Evolutionary conservation across 768 basidiomycete genomes (phyloP).

Genomic region (Rhizopogon salebrosus): DNA sequence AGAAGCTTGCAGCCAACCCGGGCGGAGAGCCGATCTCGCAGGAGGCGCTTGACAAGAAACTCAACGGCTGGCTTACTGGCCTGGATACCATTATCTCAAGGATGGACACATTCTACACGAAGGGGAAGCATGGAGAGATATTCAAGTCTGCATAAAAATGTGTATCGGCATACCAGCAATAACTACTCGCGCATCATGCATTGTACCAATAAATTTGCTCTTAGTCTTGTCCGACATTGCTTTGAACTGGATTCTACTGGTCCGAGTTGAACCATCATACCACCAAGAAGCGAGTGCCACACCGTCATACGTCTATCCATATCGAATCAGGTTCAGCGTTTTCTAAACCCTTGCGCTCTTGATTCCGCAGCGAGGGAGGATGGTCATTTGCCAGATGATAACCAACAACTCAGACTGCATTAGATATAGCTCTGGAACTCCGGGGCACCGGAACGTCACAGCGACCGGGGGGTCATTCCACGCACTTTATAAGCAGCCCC

Average conservation of each 20-base stretch:
- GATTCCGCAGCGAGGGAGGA: constrained; percentile 28
- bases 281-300: too few relatives aligned
- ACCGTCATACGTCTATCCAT: too few relatives aligned
- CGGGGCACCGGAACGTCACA: too few relatives aligned
- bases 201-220: background rate
- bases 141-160: constrained; percentile 1
- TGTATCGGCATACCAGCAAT: background rate
- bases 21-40: constrained; percentile 44
- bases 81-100: constrained; percentile 48
- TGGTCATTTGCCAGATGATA: constrained; percentile 20
- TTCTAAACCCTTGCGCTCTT: constrained; percentile 26
- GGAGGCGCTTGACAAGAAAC: constrained; percentile 49
- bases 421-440: too few relatives aligned
- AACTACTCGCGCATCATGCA: background rate
- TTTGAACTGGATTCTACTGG: background rate
- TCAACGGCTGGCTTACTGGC: constrained; percentile 56
- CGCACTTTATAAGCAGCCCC: too few relatives aligned
- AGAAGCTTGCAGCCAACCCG: constrained; percentile 52
- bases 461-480: too few relatives aligned
- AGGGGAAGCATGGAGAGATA: constrained; percentile 48
- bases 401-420: constrained; percentile 21
- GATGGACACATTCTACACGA: constrained; percentile 47
- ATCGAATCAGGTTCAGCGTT: too few relatives aligned
- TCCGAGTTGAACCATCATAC: too few relatives aligned
- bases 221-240: background rate